Evolutionary conservation across 2,329 filamentous ascomycete species (phyloP).

Genomic region (Pestalotiopsis sp.): DNA sequence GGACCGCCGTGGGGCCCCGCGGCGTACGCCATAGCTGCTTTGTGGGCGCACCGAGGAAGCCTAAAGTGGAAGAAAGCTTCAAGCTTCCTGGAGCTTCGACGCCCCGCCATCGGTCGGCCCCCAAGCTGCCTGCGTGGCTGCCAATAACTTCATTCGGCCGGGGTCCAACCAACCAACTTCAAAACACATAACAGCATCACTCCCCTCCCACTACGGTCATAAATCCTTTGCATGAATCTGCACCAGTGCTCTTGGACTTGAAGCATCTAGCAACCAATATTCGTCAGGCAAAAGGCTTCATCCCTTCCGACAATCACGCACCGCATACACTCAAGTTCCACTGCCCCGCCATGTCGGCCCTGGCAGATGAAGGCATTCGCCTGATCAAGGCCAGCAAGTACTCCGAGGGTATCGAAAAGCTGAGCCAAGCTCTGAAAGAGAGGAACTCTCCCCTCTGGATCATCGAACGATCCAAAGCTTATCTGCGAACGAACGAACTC

Average conservation of each 20-base stretch:
- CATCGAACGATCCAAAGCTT: constrained; percentile 78
- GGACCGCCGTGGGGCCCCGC: too few relatives aligned
- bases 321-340: neutral
- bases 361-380: constrained; percentile 64
- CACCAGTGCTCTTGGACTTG: too few relatives aligned
- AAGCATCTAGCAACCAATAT: neutral
- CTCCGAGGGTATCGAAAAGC: constrained; percentile 66
- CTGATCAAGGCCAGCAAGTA: constrained; percentile 67
- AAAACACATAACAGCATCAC: too few relatives aligned
- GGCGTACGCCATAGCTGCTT: neutral
- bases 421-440: constrained; percentile 66
- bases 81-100: constrained; percentile 9
- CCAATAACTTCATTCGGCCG: neutral
- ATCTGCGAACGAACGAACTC: constrained; percentile 64
- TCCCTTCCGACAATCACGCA: neutral
- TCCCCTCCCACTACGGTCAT: too few relatives aligned
- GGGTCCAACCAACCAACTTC: too few relatives aligned
- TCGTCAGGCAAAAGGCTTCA: neutral
- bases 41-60: neutral
- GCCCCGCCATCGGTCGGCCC: constrained; percentile 3
- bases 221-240: too few relatives aligned
- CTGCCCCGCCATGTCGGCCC: constrained; percentile 40
- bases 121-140: neutral
- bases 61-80: neutral
- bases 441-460: constrained; percentile 77